These are phyloP conservation scores for Cnidoscolus chayamansa DNA, from an alignment of 441 rosid species.

Conservation along the genomic window DNA sequence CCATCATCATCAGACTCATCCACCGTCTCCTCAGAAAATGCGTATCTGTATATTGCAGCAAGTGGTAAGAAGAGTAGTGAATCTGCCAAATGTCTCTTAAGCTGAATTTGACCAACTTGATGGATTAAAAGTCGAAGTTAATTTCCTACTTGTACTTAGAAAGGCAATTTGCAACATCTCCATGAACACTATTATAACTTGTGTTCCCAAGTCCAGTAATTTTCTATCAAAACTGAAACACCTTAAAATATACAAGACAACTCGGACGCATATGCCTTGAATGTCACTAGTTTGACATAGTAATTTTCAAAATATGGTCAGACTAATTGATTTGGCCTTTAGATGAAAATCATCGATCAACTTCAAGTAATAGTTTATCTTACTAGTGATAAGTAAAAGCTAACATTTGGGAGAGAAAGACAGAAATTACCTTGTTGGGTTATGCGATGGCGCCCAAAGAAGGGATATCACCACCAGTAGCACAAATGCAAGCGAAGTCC, in stretches of 20 bases:
- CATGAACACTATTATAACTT: too few relatives aligned
- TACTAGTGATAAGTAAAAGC: too few relatives aligned
- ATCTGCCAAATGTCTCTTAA: not conserved
- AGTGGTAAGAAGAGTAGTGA: not conserved
- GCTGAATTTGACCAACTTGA: not conserved
- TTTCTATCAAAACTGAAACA: not conserved
- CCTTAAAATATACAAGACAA: not conserved
- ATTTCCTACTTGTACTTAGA: too few relatives aligned
- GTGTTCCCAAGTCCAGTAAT: too few relatives aligned
- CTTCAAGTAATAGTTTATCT: too few relatives aligned
- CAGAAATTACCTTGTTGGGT: slow-evolving; percentile 10
- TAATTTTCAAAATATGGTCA: not conserved
- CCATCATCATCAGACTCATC: slow-evolving; percentile 13
- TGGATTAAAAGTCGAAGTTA: too few relatives aligned
- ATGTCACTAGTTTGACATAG: not conserved
- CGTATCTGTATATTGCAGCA: not conserved
- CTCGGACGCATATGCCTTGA: not conserved
- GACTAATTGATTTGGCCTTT: not conserved
- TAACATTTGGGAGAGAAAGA: not conserved
- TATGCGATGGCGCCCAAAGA: slow-evolving; percentile 11
- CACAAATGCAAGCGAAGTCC: slow-evolving; percentile 45
- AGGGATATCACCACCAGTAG: slow-evolving; percentile 19
- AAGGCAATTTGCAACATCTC: too few relatives aligned
- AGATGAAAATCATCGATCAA: not conserved
- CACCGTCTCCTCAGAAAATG: slow-evolving; percentile 6